phyloP scores from a whole-genome alignment of 495 filamentous ascomycete species.

The Lophiostoma macrostomum region DNA sequence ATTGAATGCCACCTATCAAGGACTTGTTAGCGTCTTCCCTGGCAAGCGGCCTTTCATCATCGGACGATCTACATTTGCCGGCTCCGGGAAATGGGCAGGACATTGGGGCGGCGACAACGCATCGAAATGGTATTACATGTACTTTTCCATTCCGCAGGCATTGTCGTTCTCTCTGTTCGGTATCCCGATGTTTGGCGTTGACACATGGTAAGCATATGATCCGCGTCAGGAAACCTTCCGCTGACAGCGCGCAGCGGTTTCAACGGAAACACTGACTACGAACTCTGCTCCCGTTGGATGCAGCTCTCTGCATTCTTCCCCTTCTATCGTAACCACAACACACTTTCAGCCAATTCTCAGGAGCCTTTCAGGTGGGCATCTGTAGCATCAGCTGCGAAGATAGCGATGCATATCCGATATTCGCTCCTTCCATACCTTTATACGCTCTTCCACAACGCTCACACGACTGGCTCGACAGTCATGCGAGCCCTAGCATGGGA shows the following conservation, averaged over 20 bases:
- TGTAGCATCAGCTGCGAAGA: constrained; percentile 62
- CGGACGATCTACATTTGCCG: constrained; percentile 77
- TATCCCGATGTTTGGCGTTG: constrained; percentile 77
- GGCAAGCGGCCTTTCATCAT: constrained; percentile 81
- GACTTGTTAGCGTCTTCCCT: constrained; percentile 59
- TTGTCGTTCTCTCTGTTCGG: constrained; percentile 77
- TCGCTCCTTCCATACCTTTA: constrained; percentile 76
- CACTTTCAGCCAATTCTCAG: constrained; percentile 58
- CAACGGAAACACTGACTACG: constrained; percentile 63
- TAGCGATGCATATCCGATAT: constrained; percentile 74
- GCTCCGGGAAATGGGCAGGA: constrained; percentile 74
- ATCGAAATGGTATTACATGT: constrained; percentile 52
- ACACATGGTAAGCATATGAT: constrained; percentile 18
- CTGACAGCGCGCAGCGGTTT: constrained; percentile 65
- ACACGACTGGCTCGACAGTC: constrained; percentile 66
- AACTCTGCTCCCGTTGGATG: constrained; percentile 87
- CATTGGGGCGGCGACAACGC: constrained; percentile 89
- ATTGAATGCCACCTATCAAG: constrained; percentile 76
- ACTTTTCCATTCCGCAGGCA: constrained; percentile 77
- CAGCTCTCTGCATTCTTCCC: constrained; percentile 81
- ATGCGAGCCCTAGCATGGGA: constrained; percentile 84
- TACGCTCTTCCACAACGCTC: constrained; percentile 70
- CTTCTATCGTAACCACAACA: constrained; percentile 86
- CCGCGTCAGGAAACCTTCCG: constrained; percentile 47
- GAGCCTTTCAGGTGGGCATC: constrained; percentile 74